Evolutionary conservation across 805 yeast species (phyloP), one percentile per base, ranked within the genome.

Genomic region (Metschnikowia henanensis): DNA sequence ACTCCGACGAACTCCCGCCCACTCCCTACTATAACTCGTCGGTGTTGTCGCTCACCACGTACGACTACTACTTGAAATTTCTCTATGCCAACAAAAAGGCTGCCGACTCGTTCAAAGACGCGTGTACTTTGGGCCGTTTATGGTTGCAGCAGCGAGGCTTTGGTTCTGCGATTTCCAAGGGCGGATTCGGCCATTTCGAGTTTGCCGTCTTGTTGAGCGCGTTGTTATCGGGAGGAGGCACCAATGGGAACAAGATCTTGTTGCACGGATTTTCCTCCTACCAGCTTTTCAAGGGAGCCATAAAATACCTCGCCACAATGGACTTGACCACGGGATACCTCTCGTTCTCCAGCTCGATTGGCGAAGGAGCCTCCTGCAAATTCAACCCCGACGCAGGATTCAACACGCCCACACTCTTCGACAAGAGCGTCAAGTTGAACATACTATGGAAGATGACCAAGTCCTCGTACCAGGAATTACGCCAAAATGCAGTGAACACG

Each of bases 111-210:
- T 94, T 89, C 65, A 79, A 80, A 50, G 96, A 91, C 55, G 97
- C 99, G 1, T 81, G 90, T 50, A 78, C 83, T 6, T 72, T 94
- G 40, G 97, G 97, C 3, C 77, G 91, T 50, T 68, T 94, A 43
- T 94, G 99, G 99, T 73, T 94, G 32, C 76, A 80, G 38, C 98
- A 94, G 65, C 77, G 96, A 52, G 96, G 95, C 0, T 80, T 89
- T 46, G 73, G 79, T 9, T 80, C 95, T 0, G 65, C 77, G 13
- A 60, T 84, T 25, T 71, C 77, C 15, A 72, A 77, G 33, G 87
- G 87, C 25, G 98, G 98, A 0, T 92, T 94, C 63, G 98, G 98
- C 10, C 87, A 84, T 55, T 89, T 89, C 61, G 98, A 94, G 66
- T 90, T 90, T 62, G 83, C 90, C 23, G 68, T 84, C 30, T 64